Percentiles rank a stretch among this genome's conserved stretches.
Evolutionary conservation across 805 yeast species (phyloP).

Genomic region (Ogataea degrootiae): DNA sequence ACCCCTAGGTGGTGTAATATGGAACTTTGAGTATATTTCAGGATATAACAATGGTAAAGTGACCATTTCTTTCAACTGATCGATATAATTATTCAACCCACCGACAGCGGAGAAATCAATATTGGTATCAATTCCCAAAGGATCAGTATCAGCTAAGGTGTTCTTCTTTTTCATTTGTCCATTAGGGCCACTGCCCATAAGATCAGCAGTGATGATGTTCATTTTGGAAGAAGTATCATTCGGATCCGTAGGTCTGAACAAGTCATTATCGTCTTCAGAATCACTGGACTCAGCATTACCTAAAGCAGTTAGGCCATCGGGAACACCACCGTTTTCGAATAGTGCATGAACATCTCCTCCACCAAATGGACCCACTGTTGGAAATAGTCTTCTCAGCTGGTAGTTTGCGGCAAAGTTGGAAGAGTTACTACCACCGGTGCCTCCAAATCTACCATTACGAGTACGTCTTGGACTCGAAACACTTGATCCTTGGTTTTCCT

Average conservation of each 20-base stretch:
- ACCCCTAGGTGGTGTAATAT: conserved; percentile 94
- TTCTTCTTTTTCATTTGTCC: conserved; percentile 40
- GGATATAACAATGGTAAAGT: conserved; percentile 90
- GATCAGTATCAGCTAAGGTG: conserved; percentile 83
- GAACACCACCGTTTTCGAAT: conserved; percentile 59
- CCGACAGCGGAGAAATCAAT: conserved; percentile 74
- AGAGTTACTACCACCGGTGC: conserved; percentile 9
- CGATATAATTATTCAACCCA: conserved; percentile 85
- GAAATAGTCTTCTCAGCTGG: conserved; percentile 68
- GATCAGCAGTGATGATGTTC: conserved; percentile 19
- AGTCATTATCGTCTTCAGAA: conserved; percentile 44
- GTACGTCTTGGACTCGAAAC: conserved; percentile 29
- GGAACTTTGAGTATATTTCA: conserved; percentile 83
- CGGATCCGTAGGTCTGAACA: conserved; percentile 31
- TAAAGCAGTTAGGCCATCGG: conserved; percentile 36
- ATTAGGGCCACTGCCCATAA: conserved; percentile 5
- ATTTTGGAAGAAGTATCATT: conserved; percentile 21
- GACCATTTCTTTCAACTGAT: conserved; percentile 95
- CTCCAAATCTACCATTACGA: conserved; percentile 22
- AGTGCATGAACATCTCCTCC: conserved; percentile 88
- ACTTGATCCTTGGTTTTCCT: conserved; percentile 6
- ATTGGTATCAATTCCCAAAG: conserved; percentile 71
- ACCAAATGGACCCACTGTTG: conserved; percentile 97
- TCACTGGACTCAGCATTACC: conserved; percentile 40
- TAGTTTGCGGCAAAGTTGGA: conserved; percentile 11